These are phyloP conservation scores for Alloascoidea africana DNA, from an alignment of 805 yeast species.

Conservation along the genomic window DNA sequence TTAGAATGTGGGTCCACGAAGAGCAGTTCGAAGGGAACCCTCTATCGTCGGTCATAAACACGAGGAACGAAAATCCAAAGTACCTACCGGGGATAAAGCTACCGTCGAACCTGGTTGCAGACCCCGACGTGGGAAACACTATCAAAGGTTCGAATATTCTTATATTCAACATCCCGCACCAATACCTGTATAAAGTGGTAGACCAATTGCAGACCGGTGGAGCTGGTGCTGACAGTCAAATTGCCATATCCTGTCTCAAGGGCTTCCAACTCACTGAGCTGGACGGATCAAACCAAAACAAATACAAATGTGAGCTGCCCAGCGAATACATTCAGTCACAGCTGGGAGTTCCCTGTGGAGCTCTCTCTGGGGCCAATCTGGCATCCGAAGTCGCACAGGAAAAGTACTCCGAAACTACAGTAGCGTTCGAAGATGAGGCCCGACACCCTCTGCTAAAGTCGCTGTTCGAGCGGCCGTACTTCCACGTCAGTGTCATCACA, in stretches of 20 bases:
- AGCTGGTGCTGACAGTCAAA: slow-evolving; percentile 46
- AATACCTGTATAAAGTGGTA: slow-evolving; percentile 70
- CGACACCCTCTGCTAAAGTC: slow-evolving; percentile 60
- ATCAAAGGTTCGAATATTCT: slow-evolving; percentile 74
- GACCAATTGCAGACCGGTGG: slow-evolving; percentile 70
- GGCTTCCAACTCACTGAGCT: slow-evolving; percentile 77
- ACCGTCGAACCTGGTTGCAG: slow-evolving; percentile 79
- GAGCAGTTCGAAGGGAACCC: slow-evolving; percentile 63
- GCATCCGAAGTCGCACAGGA: slow-evolving; percentile 95
- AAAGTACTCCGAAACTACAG: slow-evolving; percentile 96
- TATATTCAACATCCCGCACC: slow-evolving; percentile 94
- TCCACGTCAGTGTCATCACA: slow-evolving; percentile 85
- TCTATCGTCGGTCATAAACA: slow-evolving; percentile 82
- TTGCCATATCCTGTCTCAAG: slow-evolving; percentile 92
- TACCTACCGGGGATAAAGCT: slow-evolving; percentile 81
- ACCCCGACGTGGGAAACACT: slow-evolving; percentile 66
- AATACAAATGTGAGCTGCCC: too few relatives aligned
- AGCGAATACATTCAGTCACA: slow-evolving; percentile 67
- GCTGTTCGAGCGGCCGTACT: slow-evolving; percentile 93
- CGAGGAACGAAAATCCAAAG: slow-evolving; percentile 84
- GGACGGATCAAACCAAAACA: slow-evolving; percentile 64
- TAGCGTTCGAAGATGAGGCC: slow-evolving; percentile 68
- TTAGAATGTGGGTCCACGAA: slow-evolving; percentile 95
- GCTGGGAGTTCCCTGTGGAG: slow-evolving; percentile 88
- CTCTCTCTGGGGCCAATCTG: slow-evolving; percentile 90